Base-by-base conservation (phyloP, 228 moss, liverwort and hornwort species). In the Sphagnum fallax region DNA sequence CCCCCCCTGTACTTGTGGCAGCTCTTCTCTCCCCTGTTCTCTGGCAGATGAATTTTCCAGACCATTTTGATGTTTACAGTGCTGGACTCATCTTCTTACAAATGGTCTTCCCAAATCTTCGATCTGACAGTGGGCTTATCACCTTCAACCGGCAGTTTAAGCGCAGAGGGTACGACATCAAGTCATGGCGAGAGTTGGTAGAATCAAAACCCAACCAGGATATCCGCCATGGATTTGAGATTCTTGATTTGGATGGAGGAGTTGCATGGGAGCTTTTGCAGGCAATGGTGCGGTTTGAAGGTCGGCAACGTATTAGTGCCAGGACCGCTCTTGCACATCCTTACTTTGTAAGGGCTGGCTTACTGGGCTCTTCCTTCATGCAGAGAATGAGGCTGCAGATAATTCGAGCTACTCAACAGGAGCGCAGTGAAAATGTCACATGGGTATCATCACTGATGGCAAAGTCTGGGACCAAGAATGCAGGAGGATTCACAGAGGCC, bases 1-100 rank as follows among this genome's bases (percentile, higher is more conserved):
- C 98, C 48, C 98, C 98, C 52, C 88, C 93, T 75, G 74, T 89
- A 62, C 74, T 91, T 63, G 93, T 98, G 52, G 98, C 98, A 48
- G 82, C 98, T 72, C 88, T 90, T 48, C 85, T 98, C 49, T 93
- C 98, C 62, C 98, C 94, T 32, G 94, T 98, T 51, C 81, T 98
- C 67, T 98, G 98, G 98, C 93, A 98, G 94, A 87, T 98, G 98
- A 98, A 98, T 71, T 83, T 92, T 51, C 98, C 98, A 15, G 98
- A 98, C 77, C 81, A 94, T 62, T 98, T 98, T 69, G 98, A 98
- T 71, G 79, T 98, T 66, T 98, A 98, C 67, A 89, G 98, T 66
- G 61, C 86, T 50, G 98, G 98, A 11, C 87, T 98, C 68, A 98
- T 98, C 57, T 89, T 91, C 74, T 75, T 98, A 52, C 98, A 98